phyloP scores from a whole-genome alignment of 371 early-diverging fungal species.

The Smittium mucronatum region DNA sequence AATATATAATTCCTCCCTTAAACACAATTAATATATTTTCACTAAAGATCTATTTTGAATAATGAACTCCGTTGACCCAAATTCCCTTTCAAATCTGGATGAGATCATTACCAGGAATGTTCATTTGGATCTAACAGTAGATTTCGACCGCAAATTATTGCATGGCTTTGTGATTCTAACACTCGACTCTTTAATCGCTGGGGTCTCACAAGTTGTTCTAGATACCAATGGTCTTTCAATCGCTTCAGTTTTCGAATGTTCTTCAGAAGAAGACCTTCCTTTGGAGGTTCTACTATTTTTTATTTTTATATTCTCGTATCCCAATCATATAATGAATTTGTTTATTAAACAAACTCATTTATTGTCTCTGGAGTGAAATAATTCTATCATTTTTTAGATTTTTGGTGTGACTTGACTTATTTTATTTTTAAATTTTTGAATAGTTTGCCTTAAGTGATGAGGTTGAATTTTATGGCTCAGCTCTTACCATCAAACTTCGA shows the following conservation, averaged over 20 bases:
- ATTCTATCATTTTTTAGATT: too few species aligned
- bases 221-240: constrained; percentile 54
- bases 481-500: constrained; percentile 49
- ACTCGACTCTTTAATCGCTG: constrained; percentile 36
- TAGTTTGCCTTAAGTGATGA: constrained; percentile 26
- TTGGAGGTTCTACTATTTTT: too few species aligned
- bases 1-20: too few species aligned
- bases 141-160: constrained; percentile 58
- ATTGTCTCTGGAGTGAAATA: too few species aligned
- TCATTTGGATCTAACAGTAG: constrained; percentile 58
- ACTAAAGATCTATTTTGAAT: background rate
- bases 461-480: constrained; percentile 59
- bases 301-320: too few species aligned
- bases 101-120: constrained; percentile 56
- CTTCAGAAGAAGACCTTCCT: background rate
- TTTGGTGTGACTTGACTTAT: background rate
- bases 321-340: too few species aligned
- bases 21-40: too few species aligned
- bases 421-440: background rate
- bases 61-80: constrained; percentile 50
- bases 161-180: constrained; percentile 50
- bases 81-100: constrained; percentile 66
- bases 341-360: too few species aligned
- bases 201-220: constrained; percentile 51
- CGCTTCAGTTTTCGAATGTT: constrained; percentile 18